Evolutionary conservation across 2,329 filamentous ascomycete species (phyloP), one percentile per base, ranked within the genome.

Genomic region (Ceratocystis cacaofunesta): DNA sequence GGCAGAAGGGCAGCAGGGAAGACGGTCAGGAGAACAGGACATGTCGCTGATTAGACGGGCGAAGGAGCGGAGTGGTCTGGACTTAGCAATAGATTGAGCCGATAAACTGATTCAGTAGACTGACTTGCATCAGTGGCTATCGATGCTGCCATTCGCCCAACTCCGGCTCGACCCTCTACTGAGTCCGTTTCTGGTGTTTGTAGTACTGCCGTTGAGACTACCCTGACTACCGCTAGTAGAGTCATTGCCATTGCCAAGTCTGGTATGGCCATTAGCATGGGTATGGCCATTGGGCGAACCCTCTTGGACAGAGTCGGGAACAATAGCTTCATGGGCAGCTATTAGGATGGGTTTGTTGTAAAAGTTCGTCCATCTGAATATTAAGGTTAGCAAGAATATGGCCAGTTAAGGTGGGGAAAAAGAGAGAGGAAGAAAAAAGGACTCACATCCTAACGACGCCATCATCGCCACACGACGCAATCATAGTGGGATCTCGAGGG

Each of bases 391-490:
- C 12, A 62, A 28, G 5, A 48, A 62, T 6, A 36, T n/a, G 43
- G 41, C 7, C 19, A 17, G 3, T 10, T 3, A 25, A 25, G 6
- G 17, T 25, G 48, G 30, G 19, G 17, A 12, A 55, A 61, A 55
- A 17, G 57, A 28, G 19, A 30, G 57, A 25, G 10, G 1, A 46
- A 30, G 15, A 22, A 32, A 22, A 52, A 55, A 58, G 5, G 30
- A 78, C 88, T 79, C 79, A 96, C 88, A 99, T 91, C 76, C 87
- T 86, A 69, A 97, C 86, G 72, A 82, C 85, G 64, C 82, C 80
- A 72, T 97, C 94, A 73, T 99, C 94, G 19, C 92, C 92, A 67
- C 89, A 92, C 12, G 91, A 92, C 17, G 91, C 94, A 75, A 96
- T 90, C 78, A 96, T 87, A 68, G 83, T 84, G 0, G 90, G 85